Base-by-base conservation (phyloP, 1,139 yeast species). In the Kodamaea ohmeri region DNA sequence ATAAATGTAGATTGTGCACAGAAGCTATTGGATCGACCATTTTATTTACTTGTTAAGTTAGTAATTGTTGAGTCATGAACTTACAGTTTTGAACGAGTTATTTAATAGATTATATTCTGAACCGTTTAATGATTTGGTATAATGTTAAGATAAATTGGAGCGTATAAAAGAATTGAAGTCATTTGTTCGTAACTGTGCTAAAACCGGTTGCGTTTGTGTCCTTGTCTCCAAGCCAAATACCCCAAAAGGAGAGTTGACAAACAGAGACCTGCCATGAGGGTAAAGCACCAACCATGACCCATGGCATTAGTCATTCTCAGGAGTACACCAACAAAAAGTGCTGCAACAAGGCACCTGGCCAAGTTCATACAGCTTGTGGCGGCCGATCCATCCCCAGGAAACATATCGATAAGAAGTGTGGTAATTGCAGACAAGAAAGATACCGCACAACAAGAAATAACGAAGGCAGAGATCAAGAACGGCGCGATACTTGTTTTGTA, bases 401-500 rank as follows among this genome's bases (percentile, higher is more conserved):
- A 59, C 47, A 63, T 46, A 38, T 63, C 67, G 14, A 63, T 59
- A 34, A 62, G 46, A 30, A 62, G 39, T 0, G 67, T 61, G 16
- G 53, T 61, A 24, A 55, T 47, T 4, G 60, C 52, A 3, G 58
- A 45, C 41, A 61, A 45, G 26, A 54, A 51, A 16, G 53, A 46
- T 5, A 58, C 56, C 1, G 53, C 53, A 24, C 78, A 72, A 41
- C 67, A 60, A 12, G 89, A 75, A 0, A 78, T 66, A 26, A 77
- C 47, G 35, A 76, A 80, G 6, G 80, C 65, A 36, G 74, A 66
- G 2, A 84, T 63, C 7, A 85, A 55, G 2, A 86, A 76, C 0
- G 76, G 76, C 0, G 81, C 75, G 25, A 81, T 59, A 31, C 68
- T 68, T 0, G 71, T 73, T 9, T 65, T 55, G 18, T 67, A 53